Conservation (phyloP, 768 basidiomycete genomes). For the Trichaptum fuscoviolaceum region DNA sequence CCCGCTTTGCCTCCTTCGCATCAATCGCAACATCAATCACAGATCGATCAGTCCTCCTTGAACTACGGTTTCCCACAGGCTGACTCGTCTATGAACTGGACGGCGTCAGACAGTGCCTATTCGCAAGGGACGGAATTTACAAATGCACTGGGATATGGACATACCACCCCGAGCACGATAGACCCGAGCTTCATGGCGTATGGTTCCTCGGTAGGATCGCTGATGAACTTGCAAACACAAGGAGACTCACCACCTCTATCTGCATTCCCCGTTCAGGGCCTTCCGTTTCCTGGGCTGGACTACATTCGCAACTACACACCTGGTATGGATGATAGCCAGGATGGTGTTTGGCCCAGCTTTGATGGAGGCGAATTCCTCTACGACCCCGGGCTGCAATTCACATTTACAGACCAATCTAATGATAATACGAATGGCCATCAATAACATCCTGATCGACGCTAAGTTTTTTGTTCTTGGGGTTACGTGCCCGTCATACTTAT, state of each 20-base stretch:
- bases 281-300: constrained; percentile 83
- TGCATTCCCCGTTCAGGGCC: constrained; percentile 63
- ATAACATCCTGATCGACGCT: background rate
- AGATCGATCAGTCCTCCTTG: background rate
- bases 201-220: constrained; percentile 32
- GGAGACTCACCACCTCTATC: constrained; percentile 51
- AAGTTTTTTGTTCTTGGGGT: background rate
- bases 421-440: background rate
- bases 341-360: constrained; percentile 52
- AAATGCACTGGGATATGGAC: background rate
- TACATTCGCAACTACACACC: constrained; percentile 75
- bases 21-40: background rate
- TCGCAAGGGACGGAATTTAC: background rate
- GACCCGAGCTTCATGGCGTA: constrained; percentile 21
- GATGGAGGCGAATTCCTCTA: constrained; percentile 70
- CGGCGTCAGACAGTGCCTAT: background rate
- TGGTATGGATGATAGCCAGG: constrained; percentile 28
- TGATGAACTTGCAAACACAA: constrained; percentile 15
- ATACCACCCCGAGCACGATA: background rate
- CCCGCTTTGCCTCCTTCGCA: background rate
- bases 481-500: background rate
- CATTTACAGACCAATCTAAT: constrained; percentile 31
- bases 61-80: background rate
- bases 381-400: constrained; percentile 76
- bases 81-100: background rate